Evolutionary conservation across 148 eudicot species (phyloP).

Genomic region (Vaccinium myrtillus): DNA sequence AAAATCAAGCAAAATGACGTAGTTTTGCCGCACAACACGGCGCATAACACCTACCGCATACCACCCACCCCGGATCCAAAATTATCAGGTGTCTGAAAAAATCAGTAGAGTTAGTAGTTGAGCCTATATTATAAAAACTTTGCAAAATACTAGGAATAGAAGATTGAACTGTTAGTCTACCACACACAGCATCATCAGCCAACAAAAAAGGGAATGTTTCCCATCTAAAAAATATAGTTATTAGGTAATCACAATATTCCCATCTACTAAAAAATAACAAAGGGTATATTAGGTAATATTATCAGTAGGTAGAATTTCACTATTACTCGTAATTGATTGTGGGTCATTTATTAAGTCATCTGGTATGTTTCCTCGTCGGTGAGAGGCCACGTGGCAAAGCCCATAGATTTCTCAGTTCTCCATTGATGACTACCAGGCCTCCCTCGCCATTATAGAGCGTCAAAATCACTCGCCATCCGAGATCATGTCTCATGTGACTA

Average conservation of each 20-base stretch:
- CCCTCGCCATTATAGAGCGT: not conserved
- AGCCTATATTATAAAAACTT: not conserved
- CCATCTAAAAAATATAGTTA: not conserved
- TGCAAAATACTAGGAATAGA: too few relatives aligned
- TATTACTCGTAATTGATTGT: slow-evolving; percentile 7
- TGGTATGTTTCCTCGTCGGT: not conserved
- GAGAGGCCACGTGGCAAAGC: slow-evolving; percentile 3
- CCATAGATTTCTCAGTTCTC: not conserved
- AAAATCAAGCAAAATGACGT: too few relatives aligned
- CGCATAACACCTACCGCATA: too few relatives aligned
- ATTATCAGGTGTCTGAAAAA: too few relatives aligned
- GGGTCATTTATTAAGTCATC: not conserved
- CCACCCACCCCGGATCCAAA: too few relatives aligned
- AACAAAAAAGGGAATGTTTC: not conserved
- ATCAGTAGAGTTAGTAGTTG: too few relatives aligned
- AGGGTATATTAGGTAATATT: not conserved
- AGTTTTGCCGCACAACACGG: too few relatives aligned
- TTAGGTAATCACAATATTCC: too few relatives aligned
- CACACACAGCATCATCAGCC: not conserved
- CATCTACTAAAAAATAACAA: not conserved
- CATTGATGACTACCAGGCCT: not conserved
- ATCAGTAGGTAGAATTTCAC: slow-evolving; percentile 8
- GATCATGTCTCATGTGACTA: not conserved
- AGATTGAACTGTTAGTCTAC: not conserved
- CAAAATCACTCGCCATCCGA: not conserved